A percentile compares a stretch with the other conserved stretches of the same genome.
phyloP scores from a whole-genome alignment of 73 alveolate species.

The Paraurostyla sp. region DNA sequence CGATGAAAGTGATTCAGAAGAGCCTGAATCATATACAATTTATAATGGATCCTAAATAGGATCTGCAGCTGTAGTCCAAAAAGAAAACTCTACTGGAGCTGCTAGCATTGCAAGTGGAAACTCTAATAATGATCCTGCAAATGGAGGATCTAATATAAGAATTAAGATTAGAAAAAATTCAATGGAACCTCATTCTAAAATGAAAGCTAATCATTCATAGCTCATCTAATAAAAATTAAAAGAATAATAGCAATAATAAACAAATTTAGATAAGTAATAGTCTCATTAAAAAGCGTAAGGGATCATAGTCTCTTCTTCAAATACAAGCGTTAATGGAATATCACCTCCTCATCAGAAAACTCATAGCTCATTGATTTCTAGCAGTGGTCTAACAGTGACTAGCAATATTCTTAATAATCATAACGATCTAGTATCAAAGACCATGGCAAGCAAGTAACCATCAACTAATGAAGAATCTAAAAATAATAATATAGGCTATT shows the following conservation, averaged over 20 bases:
- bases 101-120: slow-evolving; percentile 27
- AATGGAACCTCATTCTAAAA: slow-evolving; percentile 56
- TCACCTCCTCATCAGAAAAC: slow-evolving; percentile 36
- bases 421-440: too few relatives aligned
- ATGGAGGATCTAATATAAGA: neutral
- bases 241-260: neutral
- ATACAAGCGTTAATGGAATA: too few relatives aligned
- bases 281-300: neutral
- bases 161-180: slow-evolving; percentile 52
- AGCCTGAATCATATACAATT: slow-evolving; percentile 50
- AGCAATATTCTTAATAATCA: neutral
- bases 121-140: slow-evolving; percentile 3
- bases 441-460: too few relatives aligned
- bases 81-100: slow-evolving; percentile 28
- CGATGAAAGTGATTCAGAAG: slow-evolving; percentile 45
- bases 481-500: neutral
- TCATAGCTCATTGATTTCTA: slow-evolving; percentile 6
- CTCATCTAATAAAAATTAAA: slow-evolving; percentile 27
- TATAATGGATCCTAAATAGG: neutral
- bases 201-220: slow-evolving; percentile 54
- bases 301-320: slow-evolving; percentile 1
- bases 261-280: neutral
- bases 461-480: slow-evolving; percentile 36
- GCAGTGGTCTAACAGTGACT: neutral
- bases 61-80: neutral